These are phyloP conservation scores for Fragaria ananassa DNA, from an alignment of 306 rosid genomes.

Conservation along the genomic window DNA sequence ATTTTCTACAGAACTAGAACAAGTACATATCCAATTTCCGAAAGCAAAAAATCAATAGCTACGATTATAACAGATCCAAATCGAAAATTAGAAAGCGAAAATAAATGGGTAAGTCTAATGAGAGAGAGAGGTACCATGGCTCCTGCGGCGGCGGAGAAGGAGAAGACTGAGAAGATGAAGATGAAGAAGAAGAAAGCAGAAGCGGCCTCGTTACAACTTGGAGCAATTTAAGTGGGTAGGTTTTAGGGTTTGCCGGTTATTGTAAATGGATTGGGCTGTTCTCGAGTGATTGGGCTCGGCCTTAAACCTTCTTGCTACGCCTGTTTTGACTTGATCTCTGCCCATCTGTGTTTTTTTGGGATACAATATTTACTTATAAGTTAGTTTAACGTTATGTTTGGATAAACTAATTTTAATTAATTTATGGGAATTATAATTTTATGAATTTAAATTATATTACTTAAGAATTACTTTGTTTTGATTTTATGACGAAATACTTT, in stretches of 20 bases:
- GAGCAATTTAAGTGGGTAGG: not conserved
- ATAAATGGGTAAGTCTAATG: not conserved
- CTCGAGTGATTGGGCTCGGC: not conserved
- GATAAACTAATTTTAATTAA: too few relatives aligned
- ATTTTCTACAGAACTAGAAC: not conserved
- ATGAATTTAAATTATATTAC: too few relatives aligned
- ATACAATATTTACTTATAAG: too few relatives aligned
- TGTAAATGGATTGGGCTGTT: not conserved
- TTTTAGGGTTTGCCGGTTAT: not conserved
- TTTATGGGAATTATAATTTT: too few relatives aligned
- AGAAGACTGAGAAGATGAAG: not conserved
- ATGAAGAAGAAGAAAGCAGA: not conserved
- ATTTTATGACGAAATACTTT: too few relatives aligned
- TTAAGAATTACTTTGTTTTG: too few relatives aligned
- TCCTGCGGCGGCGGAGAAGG: not conserved
- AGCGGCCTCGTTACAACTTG: not conserved
- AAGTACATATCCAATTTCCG: not conserved
- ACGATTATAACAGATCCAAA: not conserved
- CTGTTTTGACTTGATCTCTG: too few relatives aligned
- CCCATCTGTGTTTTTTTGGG: too few relatives aligned
- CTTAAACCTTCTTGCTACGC: not conserved
- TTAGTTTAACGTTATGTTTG: too few relatives aligned
- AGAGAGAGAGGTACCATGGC: constrained; percentile 20
- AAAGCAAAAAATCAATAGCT: not conserved
- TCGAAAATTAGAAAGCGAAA: not conserved